phyloP scores from a whole-genome alignment of 2,329 filamentous ascomycete genomes.

The Phaeosphaeria sp. region DNA sequence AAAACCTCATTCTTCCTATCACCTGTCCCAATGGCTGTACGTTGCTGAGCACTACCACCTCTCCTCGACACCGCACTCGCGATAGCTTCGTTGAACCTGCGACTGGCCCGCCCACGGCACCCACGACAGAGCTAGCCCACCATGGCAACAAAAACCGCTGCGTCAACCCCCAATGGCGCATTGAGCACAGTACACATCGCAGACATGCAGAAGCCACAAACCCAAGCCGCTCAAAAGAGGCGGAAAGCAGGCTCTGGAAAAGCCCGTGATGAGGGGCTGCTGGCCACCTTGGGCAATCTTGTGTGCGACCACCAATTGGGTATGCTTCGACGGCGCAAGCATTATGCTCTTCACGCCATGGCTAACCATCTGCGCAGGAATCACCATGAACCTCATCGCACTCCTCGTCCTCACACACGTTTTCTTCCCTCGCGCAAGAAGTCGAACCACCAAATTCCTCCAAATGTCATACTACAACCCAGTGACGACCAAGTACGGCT shows the following conservation, averaged over 20 bases:
- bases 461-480: slow-evolving; percentile 82
- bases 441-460: slow-evolving; percentile 87
- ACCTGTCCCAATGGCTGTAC: slow-evolving; percentile 28
- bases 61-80: slow-evolving; percentile 1
- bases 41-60: slow-evolving; percentile 21
- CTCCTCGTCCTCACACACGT: slow-evolving; percentile 82
- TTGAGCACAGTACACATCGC: slow-evolving; percentile 12
- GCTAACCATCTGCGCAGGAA: slow-evolving; percentile 59
- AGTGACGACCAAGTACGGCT: slow-evolving; percentile 70
- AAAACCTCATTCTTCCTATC: slow-evolving; percentile 19
- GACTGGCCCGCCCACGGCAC: neutral
- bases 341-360: neutral
- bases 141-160: slow-evolving; percentile 24
- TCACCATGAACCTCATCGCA: slow-evolving; percentile 84
- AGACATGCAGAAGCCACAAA: slow-evolving; percentile 17
- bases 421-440: slow-evolving; percentile 79
- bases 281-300: slow-evolving; percentile 69
- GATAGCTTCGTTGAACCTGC: slow-evolving; percentile 10
- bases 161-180: slow-evolving; percentile 17
- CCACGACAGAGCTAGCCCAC: slow-evolving; percentile 5
- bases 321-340: slow-evolving; percentile 53
- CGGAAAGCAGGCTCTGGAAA: slow-evolving; percentile 50
- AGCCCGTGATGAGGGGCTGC: slow-evolving; percentile 67
- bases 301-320: slow-evolving; percentile 82
- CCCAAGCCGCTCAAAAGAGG: slow-evolving; percentile 19